Evolutionary conservation across 1,139 yeast species (phyloP).

Genomic region (Yamadazyma membranifaciens): DNA sequence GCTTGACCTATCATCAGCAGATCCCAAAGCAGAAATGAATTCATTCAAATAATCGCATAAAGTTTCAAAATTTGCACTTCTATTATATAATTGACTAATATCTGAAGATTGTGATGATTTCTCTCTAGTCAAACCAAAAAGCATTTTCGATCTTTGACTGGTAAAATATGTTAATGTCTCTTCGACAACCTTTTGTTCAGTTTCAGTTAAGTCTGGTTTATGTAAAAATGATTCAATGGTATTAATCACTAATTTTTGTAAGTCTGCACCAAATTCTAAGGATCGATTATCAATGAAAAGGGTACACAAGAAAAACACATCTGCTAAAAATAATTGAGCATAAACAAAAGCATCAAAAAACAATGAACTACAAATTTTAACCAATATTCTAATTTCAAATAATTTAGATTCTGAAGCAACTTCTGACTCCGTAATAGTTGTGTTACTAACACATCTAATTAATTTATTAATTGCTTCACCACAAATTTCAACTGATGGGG

Average conservation of each 20-base stretch:
- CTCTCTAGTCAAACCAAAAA: constrained; percentile 79
- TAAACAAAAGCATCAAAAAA: constrained; percentile 71
- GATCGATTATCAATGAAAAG: constrained; percentile 74
- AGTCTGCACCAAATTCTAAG: constrained; percentile 61
- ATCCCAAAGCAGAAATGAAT: constrained; percentile 47
- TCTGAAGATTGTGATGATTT: constrained; percentile 30
- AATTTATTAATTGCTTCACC: constrained; percentile 61
- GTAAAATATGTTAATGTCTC: constrained; percentile 59
- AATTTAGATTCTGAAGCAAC: constrained; percentile 64
- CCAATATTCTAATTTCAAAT: constrained; percentile 71
- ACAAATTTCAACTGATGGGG: constrained; percentile 75
- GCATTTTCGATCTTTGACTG: constrained; percentile 69
- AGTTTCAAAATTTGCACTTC: constrained; percentile 56
- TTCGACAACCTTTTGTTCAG: constrained; percentile 45
- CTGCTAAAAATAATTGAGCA: constrained; percentile 70
- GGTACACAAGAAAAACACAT: constrained; percentile 66
- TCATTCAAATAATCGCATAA: constrained; percentile 62
- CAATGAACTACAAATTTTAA: constrained; percentile 62
- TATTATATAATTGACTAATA: constrained; percentile 44
- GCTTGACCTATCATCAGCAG: constrained; percentile 51
- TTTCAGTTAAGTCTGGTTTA: constrained; percentile 49
- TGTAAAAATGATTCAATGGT: constrained; percentile 70
- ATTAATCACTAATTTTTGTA: constrained; percentile 67
- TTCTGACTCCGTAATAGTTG: constrained; percentile 45
- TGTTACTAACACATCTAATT: constrained; percentile 50